A percentile compares a stretch with the other conserved stretches of the same genome.
Conservation (phyloP, 2,329 filamentous ascomycete genomes). For the Hysterium pulicare region DNA sequence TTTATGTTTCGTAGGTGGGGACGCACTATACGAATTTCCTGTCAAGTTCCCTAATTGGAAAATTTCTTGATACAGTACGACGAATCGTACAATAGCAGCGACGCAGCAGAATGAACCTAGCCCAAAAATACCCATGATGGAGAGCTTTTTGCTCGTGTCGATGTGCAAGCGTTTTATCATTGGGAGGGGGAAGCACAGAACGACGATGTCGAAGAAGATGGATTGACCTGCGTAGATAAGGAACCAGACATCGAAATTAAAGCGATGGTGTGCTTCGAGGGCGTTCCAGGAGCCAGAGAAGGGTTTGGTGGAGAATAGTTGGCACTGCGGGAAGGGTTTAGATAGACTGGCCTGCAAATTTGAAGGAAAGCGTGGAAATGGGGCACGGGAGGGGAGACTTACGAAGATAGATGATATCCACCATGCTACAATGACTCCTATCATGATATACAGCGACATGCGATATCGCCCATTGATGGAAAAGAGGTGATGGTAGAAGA, state of each 20-base stretch:
- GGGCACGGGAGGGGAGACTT: conserved; percentile 1
- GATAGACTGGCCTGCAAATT: background rate
- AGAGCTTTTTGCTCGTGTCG: conserved; percentile 11
- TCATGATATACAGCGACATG: conserved; percentile 7
- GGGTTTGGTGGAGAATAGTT: conserved; percentile 10
- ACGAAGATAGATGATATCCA: conserved; percentile 13
- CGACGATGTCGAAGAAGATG: conserved; percentile 15
- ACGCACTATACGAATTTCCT: conserved; percentile 10
- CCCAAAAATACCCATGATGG: conserved; percentile 16
- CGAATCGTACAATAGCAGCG: conserved; percentile 13
- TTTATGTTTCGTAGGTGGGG: background rate
- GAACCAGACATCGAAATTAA: conserved; percentile 16
- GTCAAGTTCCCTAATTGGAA: conserved; percentile 9
- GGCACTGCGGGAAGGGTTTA: conserved; percentile 2
- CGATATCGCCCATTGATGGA: conserved; percentile 7
- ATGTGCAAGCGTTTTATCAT: conserved; percentile 11
- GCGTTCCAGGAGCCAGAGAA: conserved; percentile 11
- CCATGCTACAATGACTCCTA: conserved; percentile 10
- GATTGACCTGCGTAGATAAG: conserved; percentile 12
- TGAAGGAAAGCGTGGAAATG: background rate
- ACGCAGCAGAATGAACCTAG: conserved; percentile 13
- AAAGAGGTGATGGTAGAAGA: conserved; percentile 16
- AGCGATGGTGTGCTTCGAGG: conserved; percentile 11
- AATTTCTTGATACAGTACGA: conserved; percentile 11
- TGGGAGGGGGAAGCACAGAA: conserved; percentile 16